Conservation (phyloP, 2,329 filamentous ascomycete species). For the Penicillium expansum region DNA sequence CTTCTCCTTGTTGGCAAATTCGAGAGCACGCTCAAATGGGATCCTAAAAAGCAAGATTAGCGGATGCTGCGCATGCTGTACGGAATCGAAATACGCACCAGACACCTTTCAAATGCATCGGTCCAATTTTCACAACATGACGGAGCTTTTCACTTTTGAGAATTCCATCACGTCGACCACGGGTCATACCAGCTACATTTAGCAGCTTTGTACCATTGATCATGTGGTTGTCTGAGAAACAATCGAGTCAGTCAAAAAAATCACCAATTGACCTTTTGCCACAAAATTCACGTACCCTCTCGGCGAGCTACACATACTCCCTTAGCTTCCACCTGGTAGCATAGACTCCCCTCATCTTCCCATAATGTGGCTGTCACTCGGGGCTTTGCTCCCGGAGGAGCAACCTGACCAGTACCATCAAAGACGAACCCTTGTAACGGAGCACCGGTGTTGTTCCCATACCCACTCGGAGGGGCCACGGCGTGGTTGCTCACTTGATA, state of each 20-base stretch:
- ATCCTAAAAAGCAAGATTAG: slow-evolving; percentile 62
- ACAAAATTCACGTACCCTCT: slow-evolving; percentile 63
- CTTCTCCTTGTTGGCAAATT: slow-evolving; percentile 99
- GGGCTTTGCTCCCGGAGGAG: slow-evolving; percentile 92
- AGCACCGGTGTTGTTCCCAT: slow-evolving; percentile 40
- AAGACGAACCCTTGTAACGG: slow-evolving; percentile 54
- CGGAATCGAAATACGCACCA: slow-evolving; percentile 62
- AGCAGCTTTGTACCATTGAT: slow-evolving; percentile 97
- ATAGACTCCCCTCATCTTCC: slow-evolving; percentile 97
- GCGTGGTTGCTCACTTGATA: slow-evolving; percentile 38
- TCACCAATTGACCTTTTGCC: neutral
- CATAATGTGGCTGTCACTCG: slow-evolving; percentile 93
- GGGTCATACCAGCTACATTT: slow-evolving; percentile 97
- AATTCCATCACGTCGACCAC: slow-evolving; percentile 91
- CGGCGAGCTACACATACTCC: slow-evolving; percentile 92
- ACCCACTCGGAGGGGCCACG: slow-evolving; percentile 34
- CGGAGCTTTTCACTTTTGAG: slow-evolving; percentile 96
- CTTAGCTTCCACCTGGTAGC: slow-evolving; percentile 95
- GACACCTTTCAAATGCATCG: slow-evolving; percentile 97
- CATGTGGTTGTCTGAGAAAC: slow-evolving; percentile 85
- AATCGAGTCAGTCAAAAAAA: neutral
- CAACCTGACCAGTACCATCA: slow-evolving; percentile 88
- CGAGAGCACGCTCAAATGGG: slow-evolving; percentile 92
- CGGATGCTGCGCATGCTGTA: neutral
- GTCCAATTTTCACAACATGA: slow-evolving; percentile 97